These are phyloP conservation scores for Cenchrus purpureus DNA, from an alignment of 176 grass and related monocot species.

Conservation along the genomic window DNA sequence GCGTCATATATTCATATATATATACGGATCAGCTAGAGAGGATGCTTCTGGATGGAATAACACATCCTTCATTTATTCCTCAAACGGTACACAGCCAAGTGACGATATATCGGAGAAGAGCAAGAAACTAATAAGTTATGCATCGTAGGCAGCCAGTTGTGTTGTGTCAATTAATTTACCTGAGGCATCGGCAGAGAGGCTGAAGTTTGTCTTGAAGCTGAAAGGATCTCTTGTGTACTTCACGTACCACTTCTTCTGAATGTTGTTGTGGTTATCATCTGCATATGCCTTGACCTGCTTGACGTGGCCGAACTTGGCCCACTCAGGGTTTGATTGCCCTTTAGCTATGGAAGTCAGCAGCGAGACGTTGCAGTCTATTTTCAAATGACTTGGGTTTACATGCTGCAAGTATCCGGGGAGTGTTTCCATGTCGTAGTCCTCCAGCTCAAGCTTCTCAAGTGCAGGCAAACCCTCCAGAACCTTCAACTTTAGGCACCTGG, in stretches of 20 bases:
- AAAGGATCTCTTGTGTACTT: neutral
- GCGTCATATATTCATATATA: too few relatives aligned
- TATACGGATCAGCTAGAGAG: too few relatives aligned
- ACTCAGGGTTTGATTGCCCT: neutral
- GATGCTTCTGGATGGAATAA: too few relatives aligned
- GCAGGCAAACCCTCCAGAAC: neutral
- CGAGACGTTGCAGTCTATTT: neutral
- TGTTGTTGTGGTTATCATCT: neutral
- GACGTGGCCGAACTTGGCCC: constrained; percentile 15
- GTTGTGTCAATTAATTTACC: too few relatives aligned
- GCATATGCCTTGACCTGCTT: constrained; percentile 9
- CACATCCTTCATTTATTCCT: too few relatives aligned
- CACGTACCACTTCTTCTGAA: neutral
- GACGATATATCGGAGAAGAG: too few relatives aligned
- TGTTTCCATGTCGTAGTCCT: neutral
- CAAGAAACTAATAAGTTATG: too few relatives aligned
- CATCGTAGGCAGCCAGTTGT: too few relatives aligned
- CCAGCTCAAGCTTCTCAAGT: neutral
- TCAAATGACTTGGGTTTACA: neutral
- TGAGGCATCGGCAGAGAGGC: too few relatives aligned
- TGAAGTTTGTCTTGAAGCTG: constrained; percentile 14
- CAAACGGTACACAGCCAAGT: too few relatives aligned
- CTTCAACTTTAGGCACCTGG: neutral
- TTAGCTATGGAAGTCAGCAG: neutral
- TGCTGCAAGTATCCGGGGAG: neutral